phyloP scores from a whole-genome alignment of 192 early-diverging fungal genomes.

The Linnemannia elongata region DNA sequence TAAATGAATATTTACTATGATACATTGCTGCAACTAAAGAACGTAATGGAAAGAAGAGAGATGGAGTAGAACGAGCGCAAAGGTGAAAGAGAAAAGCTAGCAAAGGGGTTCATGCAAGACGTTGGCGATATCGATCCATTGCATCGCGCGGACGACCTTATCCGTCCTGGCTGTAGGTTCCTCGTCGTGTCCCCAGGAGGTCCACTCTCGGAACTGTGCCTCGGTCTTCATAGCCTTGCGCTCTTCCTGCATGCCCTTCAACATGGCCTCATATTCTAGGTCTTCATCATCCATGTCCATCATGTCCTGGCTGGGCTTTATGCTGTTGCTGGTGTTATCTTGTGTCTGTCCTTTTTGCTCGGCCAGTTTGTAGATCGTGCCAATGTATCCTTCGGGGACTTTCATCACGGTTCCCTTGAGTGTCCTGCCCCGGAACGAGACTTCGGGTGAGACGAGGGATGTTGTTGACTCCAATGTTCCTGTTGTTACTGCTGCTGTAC shows the following conservation, averaged over 20 bases:
- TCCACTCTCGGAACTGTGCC: conserved; percentile 42
- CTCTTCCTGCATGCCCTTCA: conserved; percentile 47
- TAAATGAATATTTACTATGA: not conserved
- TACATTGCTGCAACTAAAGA: no score
- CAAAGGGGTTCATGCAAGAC: conserved; percentile 42
- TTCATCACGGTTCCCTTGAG: conserved; percentile 39
- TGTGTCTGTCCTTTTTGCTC: not conserved
- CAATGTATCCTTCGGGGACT: conserved; percentile 34
- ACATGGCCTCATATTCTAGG: conserved; percentile 45
- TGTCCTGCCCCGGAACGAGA: conserved; percentile 47
- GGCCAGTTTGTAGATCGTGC: conserved; percentile 22
- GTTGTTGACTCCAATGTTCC: not conserved
- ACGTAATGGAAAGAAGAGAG: no score
- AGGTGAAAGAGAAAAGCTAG: not conserved
- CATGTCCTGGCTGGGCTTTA: not conserved
- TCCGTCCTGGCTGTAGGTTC: conserved; percentile 24
- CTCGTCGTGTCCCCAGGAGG: conserved; percentile 52
- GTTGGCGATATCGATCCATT: conserved; percentile 53
- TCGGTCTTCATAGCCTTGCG: conserved; percentile 29
- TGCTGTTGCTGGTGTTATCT: not conserved
- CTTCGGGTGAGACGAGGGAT: conserved; percentile 10
- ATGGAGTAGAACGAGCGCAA: no score
- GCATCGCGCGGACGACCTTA: conserved; percentile 50
- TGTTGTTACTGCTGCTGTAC: not conserved
- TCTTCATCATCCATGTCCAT: conserved; percentile 32